These are phyloP conservation scores for Pistacia atlantica DNA, from an alignment of 345 rosid genomes.

Conservation along the genomic window DNA sequence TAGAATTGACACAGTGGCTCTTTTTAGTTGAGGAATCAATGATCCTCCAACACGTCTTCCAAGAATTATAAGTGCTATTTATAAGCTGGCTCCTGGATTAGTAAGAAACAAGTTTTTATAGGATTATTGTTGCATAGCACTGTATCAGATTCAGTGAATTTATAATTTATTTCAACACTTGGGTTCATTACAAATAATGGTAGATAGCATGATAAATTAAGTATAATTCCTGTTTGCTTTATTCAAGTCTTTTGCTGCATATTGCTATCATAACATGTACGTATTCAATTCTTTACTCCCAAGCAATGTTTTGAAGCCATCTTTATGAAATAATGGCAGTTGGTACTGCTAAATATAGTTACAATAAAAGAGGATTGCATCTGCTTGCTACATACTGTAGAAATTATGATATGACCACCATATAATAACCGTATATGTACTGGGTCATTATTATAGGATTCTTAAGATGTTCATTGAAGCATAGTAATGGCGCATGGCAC, in stretches of 20 bases:
- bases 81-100: not conserved
- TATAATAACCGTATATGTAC: not conserved
- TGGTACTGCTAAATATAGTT: conserved; percentile 1
- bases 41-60: conserved; percentile 12
- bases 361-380: not conserved
- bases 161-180: not conserved
- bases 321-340: not conserved
- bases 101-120: not conserved
- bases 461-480: conserved; percentile 8
- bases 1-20: not conserved
- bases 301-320: not conserved
- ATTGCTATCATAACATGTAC: no score
- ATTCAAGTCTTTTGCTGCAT: not conserved
- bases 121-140: conserved; percentile 8
- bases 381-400: not conserved
- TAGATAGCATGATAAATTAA: not conserved
- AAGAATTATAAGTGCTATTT: conserved; percentile 11
- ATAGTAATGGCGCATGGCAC: conserved; percentile 22
- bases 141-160: not conserved
- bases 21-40: conserved; percentile 11
- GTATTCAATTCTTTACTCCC: not conserved
- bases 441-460: not conserved
- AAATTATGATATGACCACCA: not conserved
- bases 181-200: not conserved
- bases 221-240: not conserved